These are phyloP conservation scores for Colletotrichum tabaci DNA, from an alignment of 2,329 filamentous ascomycete genomes.

Conservation along the genomic window DNA sequence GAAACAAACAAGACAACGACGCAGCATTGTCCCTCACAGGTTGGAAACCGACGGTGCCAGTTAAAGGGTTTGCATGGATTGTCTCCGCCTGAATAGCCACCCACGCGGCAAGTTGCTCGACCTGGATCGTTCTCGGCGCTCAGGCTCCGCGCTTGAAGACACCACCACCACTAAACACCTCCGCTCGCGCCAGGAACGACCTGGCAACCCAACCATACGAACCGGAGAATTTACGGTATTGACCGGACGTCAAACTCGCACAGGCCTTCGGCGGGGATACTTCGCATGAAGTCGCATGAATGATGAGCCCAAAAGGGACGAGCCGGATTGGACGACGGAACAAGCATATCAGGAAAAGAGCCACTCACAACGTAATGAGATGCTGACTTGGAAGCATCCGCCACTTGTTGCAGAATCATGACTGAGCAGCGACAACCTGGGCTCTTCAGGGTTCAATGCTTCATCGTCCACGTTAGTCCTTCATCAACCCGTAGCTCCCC, in stretches of 20 bases:
- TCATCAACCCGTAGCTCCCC: background rate
- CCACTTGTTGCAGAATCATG: background rate
- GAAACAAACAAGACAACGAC: background rate
- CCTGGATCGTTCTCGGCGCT: slow-evolving; percentile 14
- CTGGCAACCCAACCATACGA: slow-evolving; percentile 1
- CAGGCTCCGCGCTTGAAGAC: slow-evolving; percentile 16
- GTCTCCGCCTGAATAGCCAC: slow-evolving; percentile 4
- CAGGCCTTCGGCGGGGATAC: background rate
- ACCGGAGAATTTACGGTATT: slow-evolving; percentile 36
- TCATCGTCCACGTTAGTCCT: background rate
- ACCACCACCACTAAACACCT: background rate
- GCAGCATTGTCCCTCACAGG: background rate
- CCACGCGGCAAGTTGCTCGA: background rate
- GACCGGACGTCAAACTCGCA: slow-evolving; percentile 8
- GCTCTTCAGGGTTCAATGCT: background rate
- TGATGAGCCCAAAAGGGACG: slow-evolving; percentile 1
- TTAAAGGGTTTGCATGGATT: slow-evolving; percentile 18
- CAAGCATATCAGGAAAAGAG: slow-evolving; percentile 25
- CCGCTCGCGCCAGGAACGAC: slow-evolving; percentile 12
- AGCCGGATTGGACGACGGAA: slow-evolving; percentile 21
- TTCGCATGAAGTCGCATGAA: slow-evolving; percentile 34
- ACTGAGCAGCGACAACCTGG: background rate
- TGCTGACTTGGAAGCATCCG: slow-evolving; percentile 1
- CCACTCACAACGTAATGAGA: slow-evolving; percentile 12
- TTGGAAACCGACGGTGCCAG: slow-evolving; percentile 1